Evolutionary conservation across 768 basidiomycete genomes (phyloP).

Genomic region (Psilocybe cubensis): DNA sequence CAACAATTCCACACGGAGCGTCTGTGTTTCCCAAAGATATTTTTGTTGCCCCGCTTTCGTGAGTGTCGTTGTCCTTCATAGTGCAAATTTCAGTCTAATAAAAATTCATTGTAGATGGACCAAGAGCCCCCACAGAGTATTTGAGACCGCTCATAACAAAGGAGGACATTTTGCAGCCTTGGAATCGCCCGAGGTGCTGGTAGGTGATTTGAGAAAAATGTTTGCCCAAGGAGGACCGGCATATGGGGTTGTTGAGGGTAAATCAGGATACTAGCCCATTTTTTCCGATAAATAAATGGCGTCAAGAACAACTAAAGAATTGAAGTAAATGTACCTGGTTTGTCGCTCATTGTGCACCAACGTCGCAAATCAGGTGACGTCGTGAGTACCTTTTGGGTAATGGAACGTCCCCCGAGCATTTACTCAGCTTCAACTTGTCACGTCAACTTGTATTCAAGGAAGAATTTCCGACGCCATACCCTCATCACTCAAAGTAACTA

Average conservation of each 20-base stretch:
- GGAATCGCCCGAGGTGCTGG: slow-evolving; percentile 51
- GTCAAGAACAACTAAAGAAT: too few species aligned
- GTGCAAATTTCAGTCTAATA: not conserved
- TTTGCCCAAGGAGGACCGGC: slow-evolving; percentile 55
- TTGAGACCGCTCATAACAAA: slow-evolving; percentile 44
- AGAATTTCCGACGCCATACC: too few species aligned
- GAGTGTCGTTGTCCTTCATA: not conserved
- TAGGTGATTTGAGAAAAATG: slow-evolving; percentile 54
- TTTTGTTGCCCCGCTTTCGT: slow-evolving; percentile 31
- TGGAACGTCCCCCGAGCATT: too few species aligned
- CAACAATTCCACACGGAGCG: slow-evolving; percentile 46
- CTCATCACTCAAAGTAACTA: too few species aligned
- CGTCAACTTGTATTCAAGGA: too few species aligned
- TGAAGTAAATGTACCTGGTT: not conserved
- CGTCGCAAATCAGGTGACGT: too few species aligned
- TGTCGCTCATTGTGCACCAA: too few species aligned
- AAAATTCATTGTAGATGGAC: slow-evolving; percentile 41
- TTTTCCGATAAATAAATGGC: too few species aligned
- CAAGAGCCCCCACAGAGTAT: slow-evolving; percentile 40
- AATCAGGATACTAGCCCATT: slow-evolving; percentile 41
- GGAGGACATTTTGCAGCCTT: slow-evolving; percentile 64
- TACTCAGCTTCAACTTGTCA: too few species aligned
- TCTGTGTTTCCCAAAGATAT: slow-evolving; percentile 58
- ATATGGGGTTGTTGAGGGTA: slow-evolving; percentile 45
- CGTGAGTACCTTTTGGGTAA: too few species aligned